phyloP scores from a whole-genome alignment of 2,329 filamentous ascomycete species.

The Phaeomoniella chlamydospora region DNA sequence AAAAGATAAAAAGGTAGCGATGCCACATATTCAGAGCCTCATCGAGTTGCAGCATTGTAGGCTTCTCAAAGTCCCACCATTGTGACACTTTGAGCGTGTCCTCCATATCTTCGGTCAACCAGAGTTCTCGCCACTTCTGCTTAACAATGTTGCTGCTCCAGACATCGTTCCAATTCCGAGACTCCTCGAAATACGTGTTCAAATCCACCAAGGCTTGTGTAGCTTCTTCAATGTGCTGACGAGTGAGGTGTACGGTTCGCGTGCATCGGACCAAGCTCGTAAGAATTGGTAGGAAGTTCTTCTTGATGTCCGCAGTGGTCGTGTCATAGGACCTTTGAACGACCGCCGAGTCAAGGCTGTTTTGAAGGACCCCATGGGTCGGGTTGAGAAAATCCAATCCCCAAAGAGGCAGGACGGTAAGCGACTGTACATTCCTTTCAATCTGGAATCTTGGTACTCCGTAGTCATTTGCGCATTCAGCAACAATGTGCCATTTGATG shows the following conservation, averaged over 20 bases:
- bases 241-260: conserved; percentile 27
- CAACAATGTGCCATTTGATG: conserved; percentile 40
- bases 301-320: conserved; percentile 32
- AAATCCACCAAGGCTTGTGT: conserved; percentile 34
- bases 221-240: conserved; percentile 27
- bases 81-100: conserved; percentile 19
- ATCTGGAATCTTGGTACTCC: conserved; percentile 41
- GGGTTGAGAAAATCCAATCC: conserved; percentile 38
- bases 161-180: conserved; percentile 32
- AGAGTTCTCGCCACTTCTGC: conserved; percentile 30
- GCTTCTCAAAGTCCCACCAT: conserved; percentile 23
- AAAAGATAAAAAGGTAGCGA: conserved; percentile 40
- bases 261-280: conserved; percentile 35
- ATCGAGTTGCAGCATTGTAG: conserved; percentile 20
- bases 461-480: conserved; percentile 40
- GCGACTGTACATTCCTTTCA: conserved; percentile 38
- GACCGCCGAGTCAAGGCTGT: conserved; percentile 36
- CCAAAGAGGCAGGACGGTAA: conserved; percentile 41
- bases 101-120: conserved; percentile 29
- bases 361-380: conserved; percentile 39
- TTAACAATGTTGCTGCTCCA: conserved; percentile 31
- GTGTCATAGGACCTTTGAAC: conserved; percentile 28
- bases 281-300: conserved; percentile 39
- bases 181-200: conserved; percentile 34
- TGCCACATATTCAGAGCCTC: conserved; percentile 24